These are phyloP conservation scores for Urtica urens DNA, from an alignment of 306 rosid genomes.

Conservation along the genomic window DNA sequence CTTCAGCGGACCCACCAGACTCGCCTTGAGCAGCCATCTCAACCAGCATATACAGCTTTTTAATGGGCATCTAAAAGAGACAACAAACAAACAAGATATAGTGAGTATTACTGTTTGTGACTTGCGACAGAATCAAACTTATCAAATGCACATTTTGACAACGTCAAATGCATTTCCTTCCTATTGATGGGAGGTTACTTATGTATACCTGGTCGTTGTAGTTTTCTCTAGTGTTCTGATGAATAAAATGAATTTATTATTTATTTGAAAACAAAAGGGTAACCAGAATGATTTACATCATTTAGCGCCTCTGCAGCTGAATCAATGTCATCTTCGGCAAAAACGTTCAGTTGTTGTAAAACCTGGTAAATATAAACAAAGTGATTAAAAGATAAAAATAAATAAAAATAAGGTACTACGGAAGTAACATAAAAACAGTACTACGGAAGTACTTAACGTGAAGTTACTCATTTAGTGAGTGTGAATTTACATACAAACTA, in stretches of 20 bases:
- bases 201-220: no score
- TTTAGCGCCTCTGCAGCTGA: slow-evolving; percentile 78
- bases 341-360: slow-evolving; percentile 65
- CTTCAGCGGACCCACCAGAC: slow-evolving; percentile 74
- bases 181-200: no score
- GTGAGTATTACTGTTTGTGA: no score
- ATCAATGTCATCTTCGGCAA: slow-evolving; percentile 63
- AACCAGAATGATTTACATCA: slow-evolving; percentile 41
- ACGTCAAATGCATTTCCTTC: no score
- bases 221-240: no score
- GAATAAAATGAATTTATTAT: not conserved
- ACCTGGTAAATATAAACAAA: slow-evolving; percentile 37
- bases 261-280: slow-evolving; percentile 1
- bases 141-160: no score
- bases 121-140: no score
- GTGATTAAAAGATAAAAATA: slow-evolving; percentile 1
- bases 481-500: not conserved
- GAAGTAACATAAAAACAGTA: no score
- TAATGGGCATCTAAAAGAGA: slow-evolving; percentile 61
- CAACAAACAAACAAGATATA: slow-evolving; percentile 16
- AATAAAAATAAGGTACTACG: no score
- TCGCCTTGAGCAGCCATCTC: slow-evolving; percentile 99
- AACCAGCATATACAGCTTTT: slow-evolving; percentile 74
- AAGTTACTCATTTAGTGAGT: no score
- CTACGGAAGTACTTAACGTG: no score